Percentiles rank a stretch among this genome's conserved stretches.
Evolutionary conservation across 1,284 basidiomycete genomes (phyloP).

Genomic region (Cystobasidiaceae sp.): DNA sequence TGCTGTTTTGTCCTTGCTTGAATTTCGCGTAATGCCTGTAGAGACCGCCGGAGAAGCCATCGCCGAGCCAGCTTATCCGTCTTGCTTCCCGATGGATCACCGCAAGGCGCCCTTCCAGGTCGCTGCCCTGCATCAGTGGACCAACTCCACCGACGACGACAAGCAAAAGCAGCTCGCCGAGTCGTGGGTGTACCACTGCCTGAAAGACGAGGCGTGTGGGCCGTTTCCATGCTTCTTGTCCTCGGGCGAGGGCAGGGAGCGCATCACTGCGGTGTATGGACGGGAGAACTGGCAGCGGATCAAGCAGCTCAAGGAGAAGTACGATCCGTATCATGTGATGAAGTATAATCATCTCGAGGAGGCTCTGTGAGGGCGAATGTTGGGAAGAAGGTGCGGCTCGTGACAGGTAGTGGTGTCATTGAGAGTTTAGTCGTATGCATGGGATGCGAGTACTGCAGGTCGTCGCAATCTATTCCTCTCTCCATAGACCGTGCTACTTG

Average conservation of each 20-base stretch:
- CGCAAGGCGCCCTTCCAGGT: conserved; percentile 75
- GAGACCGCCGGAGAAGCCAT: conserved; percentile 77
- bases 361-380: no score
- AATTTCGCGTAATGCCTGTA: neutral
- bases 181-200: conserved; percentile 43
- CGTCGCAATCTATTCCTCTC: no score
- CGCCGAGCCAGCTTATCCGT: conserved; percentile 58
- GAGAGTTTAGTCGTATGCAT: no score
- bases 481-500: no score
- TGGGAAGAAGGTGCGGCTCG: no score
- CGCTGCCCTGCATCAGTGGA: conserved; percentile 87
- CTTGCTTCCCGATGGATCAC: conserved; percentile 67
- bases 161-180: conserved; percentile 70
- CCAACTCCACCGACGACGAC: conserved; percentile 69
- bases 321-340: conserved; percentile 70
- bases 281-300: conserved; percentile 67
- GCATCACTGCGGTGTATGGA: conserved; percentile 57
- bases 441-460: no score
- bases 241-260: conserved; percentile 50
- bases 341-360: conserved; percentile 39
- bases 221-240: conserved; percentile 78
- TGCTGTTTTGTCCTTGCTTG: conserved; percentile 31
- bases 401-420: no score
- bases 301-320: conserved; percentile 61
- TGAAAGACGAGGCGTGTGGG: conserved; percentile 61